Conservation (phyloP, 495 filamentous ascomycete genomes). For the Sphaerosporella brunnea region DNA sequence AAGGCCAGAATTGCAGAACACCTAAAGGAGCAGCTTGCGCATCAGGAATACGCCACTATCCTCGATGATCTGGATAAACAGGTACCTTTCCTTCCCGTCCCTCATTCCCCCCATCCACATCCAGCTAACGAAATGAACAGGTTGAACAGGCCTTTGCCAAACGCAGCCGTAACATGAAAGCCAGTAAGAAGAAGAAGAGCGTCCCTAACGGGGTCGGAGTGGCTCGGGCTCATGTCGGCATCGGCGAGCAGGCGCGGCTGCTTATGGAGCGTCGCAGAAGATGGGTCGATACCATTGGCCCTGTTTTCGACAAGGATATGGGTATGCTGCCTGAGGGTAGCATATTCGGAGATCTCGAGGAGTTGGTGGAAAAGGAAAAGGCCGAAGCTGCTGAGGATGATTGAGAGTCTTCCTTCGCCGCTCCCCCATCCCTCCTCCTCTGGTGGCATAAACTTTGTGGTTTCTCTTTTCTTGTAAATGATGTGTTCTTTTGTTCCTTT, state of each 20-base stretch:
- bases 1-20: slow-evolving; percentile 72
- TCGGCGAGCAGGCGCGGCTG: slow-evolving; percentile 74
- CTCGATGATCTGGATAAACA: slow-evolving; percentile 91
- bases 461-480: no score
- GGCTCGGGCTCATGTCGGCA: slow-evolving; percentile 50
- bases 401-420: no score
- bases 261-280: slow-evolving; percentile 74
- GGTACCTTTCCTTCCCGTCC: slow-evolving; percentile 24
- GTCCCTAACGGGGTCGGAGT: slow-evolving; percentile 21
- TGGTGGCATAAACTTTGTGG: no score
- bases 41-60: slow-evolving; percentile 92
- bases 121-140: slow-evolving; percentile 7
- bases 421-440: no score
- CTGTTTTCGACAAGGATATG: slow-evolving; percentile 45
- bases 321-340: background rate
- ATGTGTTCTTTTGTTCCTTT: no score
- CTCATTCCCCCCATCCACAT: background rate
- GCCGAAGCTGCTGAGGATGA: background rate
- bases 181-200: slow-evolving; percentile 67
- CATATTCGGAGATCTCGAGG: background rate
- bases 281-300: slow-evolving; percentile 76
- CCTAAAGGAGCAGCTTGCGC: slow-evolving; percentile 72
- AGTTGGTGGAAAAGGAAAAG: background rate
- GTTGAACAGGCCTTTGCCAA: slow-evolving; percentile 87
- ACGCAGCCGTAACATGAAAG: slow-evolving; percentile 80